Base-by-base conservation (phyloP, 805 yeast genomes). In the Candida nitratophila region DNA sequence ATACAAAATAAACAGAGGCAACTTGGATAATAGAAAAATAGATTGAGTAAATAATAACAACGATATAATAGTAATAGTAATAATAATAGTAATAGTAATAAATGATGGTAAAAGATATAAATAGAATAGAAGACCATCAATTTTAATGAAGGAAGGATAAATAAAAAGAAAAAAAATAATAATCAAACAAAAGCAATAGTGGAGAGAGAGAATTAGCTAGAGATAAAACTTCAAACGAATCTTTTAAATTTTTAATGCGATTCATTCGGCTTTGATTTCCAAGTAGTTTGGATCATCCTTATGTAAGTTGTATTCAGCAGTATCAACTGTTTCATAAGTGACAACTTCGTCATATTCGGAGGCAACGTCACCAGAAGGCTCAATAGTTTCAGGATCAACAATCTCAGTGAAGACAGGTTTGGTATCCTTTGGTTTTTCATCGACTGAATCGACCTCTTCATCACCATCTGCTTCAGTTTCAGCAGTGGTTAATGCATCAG, bases 211-310 rank as follows among this genome's bases (percentile, higher is more conserved):
- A n/a, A n/a, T n/a, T n/a, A n/a, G n/a, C n/a, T n/a, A n/a, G n/a
- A n/a, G n/a, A n/a, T n/a, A n/a, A n/a, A n/a, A n/a, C n/a, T n/a
- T n/a, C n/a, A n/a, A n/a, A n/a, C n/a, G n/a, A n/a, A n/a, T n/a
- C n/a, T n/a, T n/a, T n/a, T n/a, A n/a, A n/a, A n/a, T n/a, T n/a
- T n/a, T n/a, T n/a, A n/a, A n/a, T n/a, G n/a, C n/a, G n/a, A n/a
- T n/a, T n/a, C n/a, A n/a, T n/a, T 41, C 52, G 24, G 46, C 49
- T 26, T 59, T 49, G 31, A 57, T 47, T 52, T 70, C 73, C 53
- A 75, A 56, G 58, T 76, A 77, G 53, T 74, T 57, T 16, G 81
- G 78, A 56, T 77, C 70, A 47, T 60, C 61, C 51, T 64, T 66
- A 63, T 76, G 54, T 6, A 61, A 59, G 41, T 68, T 70, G 52